phyloP scores from a whole-genome alignment of 2,329 filamentous ascomycete genomes.

The Lasiodiplodia hormozganensis region DNA sequence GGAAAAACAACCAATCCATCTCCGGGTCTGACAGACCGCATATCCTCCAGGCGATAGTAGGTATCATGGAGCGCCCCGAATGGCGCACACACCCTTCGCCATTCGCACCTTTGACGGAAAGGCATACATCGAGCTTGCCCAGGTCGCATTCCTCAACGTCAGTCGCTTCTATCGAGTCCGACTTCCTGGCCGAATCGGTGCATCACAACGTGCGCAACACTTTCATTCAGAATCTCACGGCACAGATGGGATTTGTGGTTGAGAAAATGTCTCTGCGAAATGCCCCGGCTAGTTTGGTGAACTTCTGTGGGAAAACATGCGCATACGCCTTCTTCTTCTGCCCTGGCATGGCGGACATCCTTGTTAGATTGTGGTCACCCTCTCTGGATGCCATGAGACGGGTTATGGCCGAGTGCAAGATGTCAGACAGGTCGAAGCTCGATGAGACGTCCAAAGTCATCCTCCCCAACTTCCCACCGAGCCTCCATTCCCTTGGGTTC shows the following conservation, averaged over 20 bases:
- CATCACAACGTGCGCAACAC: conserved; percentile 89
- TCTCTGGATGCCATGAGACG: conserved; percentile 73
- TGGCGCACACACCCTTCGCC: conserved; percentile 78
- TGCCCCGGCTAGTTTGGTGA: conserved; percentile 69
- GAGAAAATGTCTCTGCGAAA: conserved; percentile 86
- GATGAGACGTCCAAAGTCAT: conserved; percentile 65
- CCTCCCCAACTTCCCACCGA: conserved; percentile 72
- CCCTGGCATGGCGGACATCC: conserved; percentile 81
- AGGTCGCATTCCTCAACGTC: conserved; percentile 61
- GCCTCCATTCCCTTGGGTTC: conserved; percentile 67
- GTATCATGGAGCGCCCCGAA: conserved; percentile 87
- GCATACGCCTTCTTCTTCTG: conserved; percentile 95
- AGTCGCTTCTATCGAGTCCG: conserved; percentile 68
- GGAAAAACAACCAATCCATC: conserved; percentile 75
- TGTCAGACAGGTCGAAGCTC: conserved; percentile 58
- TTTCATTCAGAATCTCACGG: conserved; percentile 80
- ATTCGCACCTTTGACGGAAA: conserved; percentile 68
- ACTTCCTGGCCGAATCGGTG: conserved; percentile 76
- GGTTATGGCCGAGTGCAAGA: conserved; percentile 71
- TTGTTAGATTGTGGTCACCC: conserved; percentile 81
- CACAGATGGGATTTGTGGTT: conserved; percentile 85
- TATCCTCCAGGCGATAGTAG: conserved; percentile 77
- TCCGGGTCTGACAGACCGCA: conserved; percentile 83
- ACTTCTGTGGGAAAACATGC: conserved; percentile 88
- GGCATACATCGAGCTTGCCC: conserved; percentile 53